phyloP scores from a whole-genome alignment of 1,284 basidiomycete genomes.

The Trametes sp. region DNA sequence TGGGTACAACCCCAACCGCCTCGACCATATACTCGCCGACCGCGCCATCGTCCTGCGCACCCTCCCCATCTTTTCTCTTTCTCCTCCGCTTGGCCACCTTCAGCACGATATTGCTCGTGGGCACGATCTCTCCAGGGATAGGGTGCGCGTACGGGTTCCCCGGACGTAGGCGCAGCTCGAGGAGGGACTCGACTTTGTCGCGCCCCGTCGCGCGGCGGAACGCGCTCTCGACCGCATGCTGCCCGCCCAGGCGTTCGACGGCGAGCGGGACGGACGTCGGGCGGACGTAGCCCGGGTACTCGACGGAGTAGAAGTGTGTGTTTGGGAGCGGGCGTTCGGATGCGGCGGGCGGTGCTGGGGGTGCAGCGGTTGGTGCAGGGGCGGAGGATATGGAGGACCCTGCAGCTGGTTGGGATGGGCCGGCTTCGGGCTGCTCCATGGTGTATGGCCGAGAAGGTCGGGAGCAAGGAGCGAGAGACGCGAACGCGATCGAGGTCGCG shows the following conservation, averaged over 20 bases:
- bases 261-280: slow-evolving; percentile 68
- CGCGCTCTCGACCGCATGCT: slow-evolving; percentile 71
- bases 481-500: slow-evolving; percentile 20
- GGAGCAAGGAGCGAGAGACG: background rate
- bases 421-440: slow-evolving; percentile 18
- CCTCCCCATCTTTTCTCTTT: slow-evolving; percentile 44
- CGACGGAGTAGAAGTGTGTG: slow-evolving; percentile 78
- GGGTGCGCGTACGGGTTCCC: slow-evolving; percentile 83
- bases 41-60: slow-evolving; percentile 40
- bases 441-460: background rate
- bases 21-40: slow-evolving; percentile 83
- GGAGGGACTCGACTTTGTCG: slow-evolving; percentile 61
- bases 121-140: slow-evolving; percentile 78
- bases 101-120: slow-evolving; percentile 81
- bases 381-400: background rate
- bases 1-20: slow-evolving; percentile 77
- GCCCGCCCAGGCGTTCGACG: slow-evolving; percentile 72
- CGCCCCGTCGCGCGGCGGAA: slow-evolving; percentile 65
- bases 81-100: slow-evolving; percentile 79
- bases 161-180: slow-evolving; percentile 80
- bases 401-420: slow-evolving; percentile 16
- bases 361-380: background rate
- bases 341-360: slow-evolving; percentile 38
- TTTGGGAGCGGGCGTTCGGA: slow-evolving; percentile 62
- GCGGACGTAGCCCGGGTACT: slow-evolving; percentile 89